Conservation (phyloP, 345 rosid species). For the Syzygium grande region DNA sequence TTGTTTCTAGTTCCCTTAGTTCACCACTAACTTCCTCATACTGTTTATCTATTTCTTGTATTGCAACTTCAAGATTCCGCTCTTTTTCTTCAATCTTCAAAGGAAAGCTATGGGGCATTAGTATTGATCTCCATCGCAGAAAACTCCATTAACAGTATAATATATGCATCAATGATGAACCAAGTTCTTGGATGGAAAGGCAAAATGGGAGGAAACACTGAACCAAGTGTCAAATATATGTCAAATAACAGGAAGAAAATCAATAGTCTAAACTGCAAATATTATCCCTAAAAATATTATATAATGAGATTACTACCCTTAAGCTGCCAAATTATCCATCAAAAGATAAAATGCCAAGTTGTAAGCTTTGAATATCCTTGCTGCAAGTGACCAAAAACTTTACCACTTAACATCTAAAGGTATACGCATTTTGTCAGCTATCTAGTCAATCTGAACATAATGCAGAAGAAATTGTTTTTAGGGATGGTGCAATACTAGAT, state of each 20-base stretch:
- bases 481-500: not conserved
- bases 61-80: constrained; percentile 78
- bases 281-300: not conserved
- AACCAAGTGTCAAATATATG: not conserved
- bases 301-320: not conserved
- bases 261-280: not conserved
- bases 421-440: not conserved
- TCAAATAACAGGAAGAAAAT: not conserved
- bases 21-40: constrained; percentile 52
- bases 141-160: not conserved
- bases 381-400: not conserved
- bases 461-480: not conserved
- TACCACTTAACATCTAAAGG: not conserved
- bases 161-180: not conserved
- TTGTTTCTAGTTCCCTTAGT: constrained; percentile 72
- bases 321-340: not conserved
- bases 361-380: not conserved
- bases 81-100: constrained; percentile 88
- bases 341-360: not conserved
- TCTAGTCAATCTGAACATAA: not conserved
- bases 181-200: not conserved
- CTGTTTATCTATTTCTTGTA: constrained; percentile 80
- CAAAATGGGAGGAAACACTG: not conserved
- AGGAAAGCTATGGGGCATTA: constrained; percentile 3
- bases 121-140: not conserved